Base-by-base conservation (phyloP, 495 filamentous ascomycete genomes). In the Aspergillus mulundensis region DNA sequence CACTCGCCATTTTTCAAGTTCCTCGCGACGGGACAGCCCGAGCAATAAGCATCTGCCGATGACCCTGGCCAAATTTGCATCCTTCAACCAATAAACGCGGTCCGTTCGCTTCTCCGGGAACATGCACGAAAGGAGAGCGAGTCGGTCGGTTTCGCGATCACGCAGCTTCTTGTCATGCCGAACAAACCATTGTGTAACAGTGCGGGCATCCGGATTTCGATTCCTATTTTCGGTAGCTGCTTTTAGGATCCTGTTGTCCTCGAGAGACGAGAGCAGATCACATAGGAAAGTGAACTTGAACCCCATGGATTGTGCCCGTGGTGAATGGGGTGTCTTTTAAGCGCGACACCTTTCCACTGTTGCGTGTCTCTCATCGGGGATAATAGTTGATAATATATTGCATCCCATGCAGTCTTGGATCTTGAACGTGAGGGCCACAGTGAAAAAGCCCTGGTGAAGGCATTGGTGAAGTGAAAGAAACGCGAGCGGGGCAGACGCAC, bases 51-150 rank as follows among this genome's bases (percentile, higher is more conserved):
- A 84, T 56, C 86, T 80, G 11, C 81, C 82, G 11, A 95, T 77
- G 16, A 86, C 75, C 24, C 75, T 76, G 34, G 84, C 81, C 1
- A 95, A 73, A 2, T 74, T 77, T 12, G 68, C 68, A 15, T 80
- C 77, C 57, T 88, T 79, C 0, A 94, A 70, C 54, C 71, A 73
- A 65, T 91, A 95, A 8, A 90, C 86, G 20, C 90, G 79, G 65
- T 95, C 91, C 0, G 79, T 79, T 52, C 89, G 77, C 61, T 81
- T 85, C 56, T 89, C 84, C 0, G 91, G 91, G 16, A 91, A 79
- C 14, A 95, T 72, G 24, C 84, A 82, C 3, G 87, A 90, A 0
- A 94, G 76, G 19, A 94, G 70, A 0, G 86, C 84, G 2, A 80
- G 69, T 32, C 67, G 70, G 58, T 85, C 75, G 3, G 81, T 80